These are phyloP conservation scores for Magnolia officinalis DNA, from an alignment of 164 flowering plant species.

Conservation along the genomic window DNA sequence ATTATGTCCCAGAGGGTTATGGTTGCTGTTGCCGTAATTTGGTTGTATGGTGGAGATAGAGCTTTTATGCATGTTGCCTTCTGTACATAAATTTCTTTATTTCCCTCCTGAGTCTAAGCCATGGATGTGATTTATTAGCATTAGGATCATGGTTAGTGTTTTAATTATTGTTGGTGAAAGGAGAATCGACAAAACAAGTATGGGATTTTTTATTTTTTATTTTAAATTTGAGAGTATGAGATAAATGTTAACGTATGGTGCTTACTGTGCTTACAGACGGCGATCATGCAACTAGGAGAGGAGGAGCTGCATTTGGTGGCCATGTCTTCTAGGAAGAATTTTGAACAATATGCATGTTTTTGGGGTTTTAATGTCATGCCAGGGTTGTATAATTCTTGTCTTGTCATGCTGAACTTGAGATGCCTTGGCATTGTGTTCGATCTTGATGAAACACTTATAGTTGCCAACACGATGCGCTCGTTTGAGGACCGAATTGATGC, in stretches of 20 bases:
- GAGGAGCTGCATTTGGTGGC: slow-evolving; percentile 98
- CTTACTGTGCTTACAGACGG: slow-evolving; percentile 60
- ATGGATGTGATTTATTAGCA: background rate
- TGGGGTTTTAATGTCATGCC: slow-evolving; percentile 82
- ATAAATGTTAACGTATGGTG: background rate
- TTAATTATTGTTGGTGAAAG: background rate
- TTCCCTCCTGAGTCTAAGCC: too few species aligned
- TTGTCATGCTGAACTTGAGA: slow-evolving; percentile 89
- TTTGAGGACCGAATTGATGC: slow-evolving; percentile 98
- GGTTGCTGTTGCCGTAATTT: too few species aligned
- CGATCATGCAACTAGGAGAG: slow-evolving; percentile 62
- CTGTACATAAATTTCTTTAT: background rate
- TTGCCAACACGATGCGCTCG: slow-evolving; percentile 98
- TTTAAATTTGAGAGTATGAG: background rate
- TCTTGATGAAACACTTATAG: slow-evolving; percentile 96
- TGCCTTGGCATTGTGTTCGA: slow-evolving; percentile 99
- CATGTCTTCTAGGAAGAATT: slow-evolving; percentile 62
- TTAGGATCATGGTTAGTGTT: background rate
- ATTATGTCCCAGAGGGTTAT: too few species aligned
- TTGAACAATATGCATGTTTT: slow-evolving; percentile 57
- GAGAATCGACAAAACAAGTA: background rate
- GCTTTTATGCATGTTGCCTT: too few species aligned
- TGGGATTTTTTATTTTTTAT: background rate
- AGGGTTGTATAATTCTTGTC: slow-evolving; percentile 80
- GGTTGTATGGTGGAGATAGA: too few species aligned